Conservation (phyloP, 352 stramenopile species). For the Pythium rishiriense region DNA sequence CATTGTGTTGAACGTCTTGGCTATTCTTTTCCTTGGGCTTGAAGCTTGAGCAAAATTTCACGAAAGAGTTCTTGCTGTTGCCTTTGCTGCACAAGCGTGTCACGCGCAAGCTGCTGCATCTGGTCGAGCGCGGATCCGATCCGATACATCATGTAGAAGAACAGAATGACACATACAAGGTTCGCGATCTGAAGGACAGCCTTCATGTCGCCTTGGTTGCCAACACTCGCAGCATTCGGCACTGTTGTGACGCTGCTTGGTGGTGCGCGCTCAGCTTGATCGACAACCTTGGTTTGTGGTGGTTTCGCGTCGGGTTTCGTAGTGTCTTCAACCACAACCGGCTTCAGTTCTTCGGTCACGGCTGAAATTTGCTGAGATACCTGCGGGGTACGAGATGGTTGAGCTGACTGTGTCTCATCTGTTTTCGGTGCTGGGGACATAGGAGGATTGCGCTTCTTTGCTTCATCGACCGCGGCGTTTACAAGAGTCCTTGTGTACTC, state of each 20-base stretch:
- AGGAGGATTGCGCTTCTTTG: slow-evolving; percentile 4
- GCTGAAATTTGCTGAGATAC: not conserved
- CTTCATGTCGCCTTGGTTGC: slow-evolving; percentile 2
- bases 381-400: not conserved
- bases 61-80: slow-evolving; percentile 71
- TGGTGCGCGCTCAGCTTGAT: not conserved
- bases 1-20: not conserved
- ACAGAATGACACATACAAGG: slow-evolving; percentile 58
- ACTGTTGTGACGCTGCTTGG: not conserved
- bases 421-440: too few species aligned
- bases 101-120: slow-evolving; percentile 57
- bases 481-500: slow-evolving; percentile 55
- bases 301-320: too few species aligned
- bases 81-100: slow-evolving; percentile 55
- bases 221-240: not conserved
- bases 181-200: slow-evolving; percentile 41
- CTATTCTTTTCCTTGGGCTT: not conserved
- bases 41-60: slow-evolving; percentile 51
- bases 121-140: slow-evolving; percentile 55
- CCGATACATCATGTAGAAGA: slow-evolving; percentile 72
- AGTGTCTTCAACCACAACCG: too few species aligned
- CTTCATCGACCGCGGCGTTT: slow-evolving; percentile 39
- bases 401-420: too few species aligned
- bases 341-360: not conserved
- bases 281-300: not conserved